Evolutionary conservation across 2,329 filamentous ascomycete species (phyloP), one percentile per base, ranked within the genome.

Genomic region (Fusarium chlamydosporum): DNA sequence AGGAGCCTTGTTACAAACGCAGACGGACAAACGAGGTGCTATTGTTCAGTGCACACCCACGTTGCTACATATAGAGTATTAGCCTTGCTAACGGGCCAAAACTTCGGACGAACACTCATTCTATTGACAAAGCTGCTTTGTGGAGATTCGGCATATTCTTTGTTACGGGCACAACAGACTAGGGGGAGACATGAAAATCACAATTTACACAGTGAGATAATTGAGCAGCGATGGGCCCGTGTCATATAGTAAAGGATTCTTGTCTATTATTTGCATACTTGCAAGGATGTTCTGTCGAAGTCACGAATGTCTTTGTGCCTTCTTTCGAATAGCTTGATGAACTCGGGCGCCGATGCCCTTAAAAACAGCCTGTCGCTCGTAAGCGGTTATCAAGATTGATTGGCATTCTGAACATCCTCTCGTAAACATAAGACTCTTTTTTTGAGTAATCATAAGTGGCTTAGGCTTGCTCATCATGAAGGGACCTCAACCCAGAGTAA

Each of bases 121-220:
- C 29, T 29, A 13, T 41, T 20, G 9, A 46, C 26, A 61, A 61
- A 50, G 18, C 16, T 42, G 63, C 55, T 33, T 66, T 26, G 34
- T n/a, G 4, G 8, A 23, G 31, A 33, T 6, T 47, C 10, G 33
- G 1, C 12, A 4, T 15, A 11, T 40, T 33, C 61, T 66, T 66
- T 66, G 61, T 66, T 45, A 16, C 13, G n/a, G 2, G 33, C 20
- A 52, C 13, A 26, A 40, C 9, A 20, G 8, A 29, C 20, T 11
- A 23, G 41, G 11, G 9, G 4, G n/a, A 5, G 27, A 16, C 5
- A 8, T 60, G 33, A 59, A 58, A 59, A 26, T 11, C 6, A 12
- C 11, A 7, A 10, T 1, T 5, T 23, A 31, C 61, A 48, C 29
- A 51, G 10, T 12, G 27, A 29, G 1, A 15, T 7, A 1, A 33